Evolutionary conservation across 345 rosid species (phyloP).

Genomic region (Aurinia saxatilis): DNA sequence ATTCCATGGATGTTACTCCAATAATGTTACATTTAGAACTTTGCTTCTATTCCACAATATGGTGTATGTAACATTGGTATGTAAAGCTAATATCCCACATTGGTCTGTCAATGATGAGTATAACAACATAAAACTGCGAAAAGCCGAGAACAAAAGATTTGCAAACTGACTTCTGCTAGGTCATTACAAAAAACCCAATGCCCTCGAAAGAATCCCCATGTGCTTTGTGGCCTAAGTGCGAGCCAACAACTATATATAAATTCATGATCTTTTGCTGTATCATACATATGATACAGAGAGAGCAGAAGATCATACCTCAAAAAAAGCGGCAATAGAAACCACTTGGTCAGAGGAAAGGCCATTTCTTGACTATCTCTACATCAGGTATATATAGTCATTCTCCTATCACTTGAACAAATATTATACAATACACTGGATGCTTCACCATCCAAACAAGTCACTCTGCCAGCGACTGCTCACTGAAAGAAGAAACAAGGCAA

Average conservation of each 20-base stretch:
- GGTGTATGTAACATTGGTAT: conserved; percentile 14
- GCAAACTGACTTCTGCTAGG: conserved; percentile 19
- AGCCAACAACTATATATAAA: conserved; percentile 3
- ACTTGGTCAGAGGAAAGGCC: conserved; percentile 31
- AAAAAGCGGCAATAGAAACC: conserved; percentile 54
- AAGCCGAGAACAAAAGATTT: conserved; percentile 6
- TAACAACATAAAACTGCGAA: conserved; percentile 7
- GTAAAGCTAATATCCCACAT: not conserved
- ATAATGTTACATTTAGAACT: conserved; percentile 13
- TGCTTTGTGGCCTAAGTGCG: conserved; percentile 11
- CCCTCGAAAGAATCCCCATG: conserved; percentile 5
- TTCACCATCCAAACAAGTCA: conserved; percentile 29
- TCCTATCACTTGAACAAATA: conserved; percentile 11
- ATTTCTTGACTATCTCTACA: conserved; percentile 24
- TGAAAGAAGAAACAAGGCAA: conserved; percentile 15
- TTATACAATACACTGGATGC: conserved; percentile 12
- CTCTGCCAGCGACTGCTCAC: conserved; percentile 48
- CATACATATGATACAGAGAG: not conserved
- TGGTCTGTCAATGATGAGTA: conserved; percentile 14
- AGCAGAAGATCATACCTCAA: conserved; percentile 38
- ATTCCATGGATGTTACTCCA: conserved; percentile 10
- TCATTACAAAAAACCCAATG: conserved; percentile 14
- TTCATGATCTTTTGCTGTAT: not conserved
- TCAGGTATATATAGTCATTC: conserved; percentile 12
- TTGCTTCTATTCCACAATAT: conserved; percentile 16